phyloP scores from a whole-genome alignment of 1,139 yeast species.

The Scheffersomyces quercinus region DNA sequence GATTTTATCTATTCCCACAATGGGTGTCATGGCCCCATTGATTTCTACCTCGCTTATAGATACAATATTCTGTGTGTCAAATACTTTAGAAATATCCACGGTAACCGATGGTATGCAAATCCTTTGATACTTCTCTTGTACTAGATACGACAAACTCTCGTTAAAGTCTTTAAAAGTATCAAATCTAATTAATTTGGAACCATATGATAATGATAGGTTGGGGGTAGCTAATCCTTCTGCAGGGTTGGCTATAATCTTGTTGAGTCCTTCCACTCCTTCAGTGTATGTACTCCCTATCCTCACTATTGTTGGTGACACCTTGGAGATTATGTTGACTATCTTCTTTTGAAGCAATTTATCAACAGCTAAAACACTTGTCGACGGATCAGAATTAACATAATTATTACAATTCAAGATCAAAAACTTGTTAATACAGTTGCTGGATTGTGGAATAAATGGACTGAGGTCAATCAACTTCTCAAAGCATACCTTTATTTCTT shows the following conservation, averaged over 20 bases:
- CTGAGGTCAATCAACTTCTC: conserved; percentile 33
- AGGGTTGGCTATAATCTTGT: conserved; percentile 11
- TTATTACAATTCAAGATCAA: conserved; percentile 25
- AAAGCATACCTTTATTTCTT: conserved; percentile 28
- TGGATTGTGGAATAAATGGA: conserved; percentile 26
- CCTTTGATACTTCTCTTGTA: conserved; percentile 16
- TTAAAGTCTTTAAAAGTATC: conserved; percentile 18
- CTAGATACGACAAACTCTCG: conserved; percentile 13
- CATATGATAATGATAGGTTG: conserved; percentile 12
- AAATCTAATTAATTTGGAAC: conserved; percentile 22
- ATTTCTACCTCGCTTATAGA: conserved; percentile 23
- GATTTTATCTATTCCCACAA: conserved; percentile 7
- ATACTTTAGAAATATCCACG: conserved; percentile 20
- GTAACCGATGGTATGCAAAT: conserved; percentile 21
- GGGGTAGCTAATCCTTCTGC: background rate
- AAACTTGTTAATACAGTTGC: conserved; percentile 26
- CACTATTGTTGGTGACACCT: conserved; percentile 25
- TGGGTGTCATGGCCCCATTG: conserved; percentile 18
- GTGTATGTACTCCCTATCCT: conserved; percentile 24
- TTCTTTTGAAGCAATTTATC: conserved; percentile 4
- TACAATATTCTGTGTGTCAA: conserved; percentile 20
- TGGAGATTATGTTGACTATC: conserved; percentile 13
- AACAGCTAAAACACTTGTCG: conserved; percentile 7
- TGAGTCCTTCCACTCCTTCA: conserved; percentile 19
- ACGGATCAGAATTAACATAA: conserved; percentile 10